Evolutionary conservation across 2,329 filamentous ascomycete genomes (phyloP).

Genomic region (Drechmeria coniospora): DNA sequence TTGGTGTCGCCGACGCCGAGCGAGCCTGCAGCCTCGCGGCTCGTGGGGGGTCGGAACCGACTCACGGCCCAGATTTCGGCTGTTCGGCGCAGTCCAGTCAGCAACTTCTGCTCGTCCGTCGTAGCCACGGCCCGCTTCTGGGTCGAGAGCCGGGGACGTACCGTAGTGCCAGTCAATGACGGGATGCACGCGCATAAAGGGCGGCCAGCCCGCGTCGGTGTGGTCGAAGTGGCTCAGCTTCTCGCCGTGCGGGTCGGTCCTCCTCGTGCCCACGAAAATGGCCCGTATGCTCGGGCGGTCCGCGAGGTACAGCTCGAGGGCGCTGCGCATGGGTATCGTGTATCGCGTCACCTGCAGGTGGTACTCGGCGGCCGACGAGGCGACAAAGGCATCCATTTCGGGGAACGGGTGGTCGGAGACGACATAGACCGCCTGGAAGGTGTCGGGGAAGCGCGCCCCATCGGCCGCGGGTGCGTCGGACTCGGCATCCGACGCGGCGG

Average conservation of each 20-base stretch:
- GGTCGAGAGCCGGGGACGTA: background rate
- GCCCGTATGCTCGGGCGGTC: constrained; percentile 51
- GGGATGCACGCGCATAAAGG: constrained; percentile 84
- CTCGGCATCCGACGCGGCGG: constrained; percentile 10
- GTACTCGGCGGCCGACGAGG: constrained; percentile 48
- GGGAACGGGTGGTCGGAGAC: constrained; percentile 70
- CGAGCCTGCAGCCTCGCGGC: too few species aligned
- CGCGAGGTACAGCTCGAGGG: constrained; percentile 60
- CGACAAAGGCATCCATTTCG: constrained; percentile 76
- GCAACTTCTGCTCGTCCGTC: background rate
- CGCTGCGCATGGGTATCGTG: constrained; percentile 62
- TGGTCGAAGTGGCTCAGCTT: constrained; percentile 66
- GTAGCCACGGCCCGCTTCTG: background rate
- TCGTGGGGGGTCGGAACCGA: too few species aligned
- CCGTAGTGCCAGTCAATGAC: constrained; percentile 97
- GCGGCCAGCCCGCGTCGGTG: constrained; percentile 81
- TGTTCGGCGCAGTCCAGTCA: constrained; percentile 4
- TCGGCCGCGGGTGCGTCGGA: constrained; percentile 1
- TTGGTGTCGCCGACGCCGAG: background rate
- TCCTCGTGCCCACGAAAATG: constrained; percentile 46
- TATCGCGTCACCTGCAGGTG: constrained; percentile 64
- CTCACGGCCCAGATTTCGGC: constrained; percentile 85
- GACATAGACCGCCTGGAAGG: constrained; percentile 75
- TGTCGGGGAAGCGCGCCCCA: constrained; percentile 18
- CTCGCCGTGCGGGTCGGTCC: constrained; percentile 84